A percentile compares a stretch with the other conserved stretches of the same genome.
Conservation (phyloP, 306 rosid species). For the Vigna hirtella region DNA sequence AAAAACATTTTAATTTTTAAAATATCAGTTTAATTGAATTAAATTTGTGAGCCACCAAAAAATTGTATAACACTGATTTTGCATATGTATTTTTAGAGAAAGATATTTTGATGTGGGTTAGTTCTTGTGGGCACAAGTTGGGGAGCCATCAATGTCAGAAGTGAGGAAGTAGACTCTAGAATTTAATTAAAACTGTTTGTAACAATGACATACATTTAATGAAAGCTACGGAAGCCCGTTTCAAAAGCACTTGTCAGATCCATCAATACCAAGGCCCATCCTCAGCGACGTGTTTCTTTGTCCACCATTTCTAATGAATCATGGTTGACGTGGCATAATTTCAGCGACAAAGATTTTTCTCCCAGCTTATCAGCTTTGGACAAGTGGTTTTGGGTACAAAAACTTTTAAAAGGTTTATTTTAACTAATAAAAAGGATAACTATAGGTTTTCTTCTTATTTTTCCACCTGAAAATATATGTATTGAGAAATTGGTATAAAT, state of each 20-base stretch:
- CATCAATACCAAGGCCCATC: background rate
- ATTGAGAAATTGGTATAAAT: too few relatives aligned
- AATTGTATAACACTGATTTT: too few relatives aligned
- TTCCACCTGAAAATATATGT: too few relatives aligned
- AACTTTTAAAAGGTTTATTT: too few relatives aligned
- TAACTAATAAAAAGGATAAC: too few relatives aligned
- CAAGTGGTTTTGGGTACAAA: too few relatives aligned
- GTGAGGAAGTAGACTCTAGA: conserved; percentile 24
- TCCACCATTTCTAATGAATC: conserved; percentile 17
- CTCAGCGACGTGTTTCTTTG: conserved; percentile 35
- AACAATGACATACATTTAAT: background rate
- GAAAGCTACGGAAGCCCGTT: background rate
- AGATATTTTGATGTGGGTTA: conserved; percentile 25
- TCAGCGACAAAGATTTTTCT: background rate
- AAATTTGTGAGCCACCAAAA: too few relatives aligned
- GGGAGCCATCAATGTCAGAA: conserved; percentile 41
- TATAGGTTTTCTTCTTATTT: too few relatives aligned
- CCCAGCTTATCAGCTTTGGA: background rate
- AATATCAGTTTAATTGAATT: too few relatives aligned
- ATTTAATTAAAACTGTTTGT: conserved; percentile 8
- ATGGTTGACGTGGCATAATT: conserved; percentile 4
- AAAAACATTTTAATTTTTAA: too few relatives aligned
- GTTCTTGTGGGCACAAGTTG: conserved; percentile 33
- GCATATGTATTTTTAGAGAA: background rate
- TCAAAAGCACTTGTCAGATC: background rate